phyloP scores from a whole-genome alignment of 83 land plant species.

The Thuja plicata region DNA sequence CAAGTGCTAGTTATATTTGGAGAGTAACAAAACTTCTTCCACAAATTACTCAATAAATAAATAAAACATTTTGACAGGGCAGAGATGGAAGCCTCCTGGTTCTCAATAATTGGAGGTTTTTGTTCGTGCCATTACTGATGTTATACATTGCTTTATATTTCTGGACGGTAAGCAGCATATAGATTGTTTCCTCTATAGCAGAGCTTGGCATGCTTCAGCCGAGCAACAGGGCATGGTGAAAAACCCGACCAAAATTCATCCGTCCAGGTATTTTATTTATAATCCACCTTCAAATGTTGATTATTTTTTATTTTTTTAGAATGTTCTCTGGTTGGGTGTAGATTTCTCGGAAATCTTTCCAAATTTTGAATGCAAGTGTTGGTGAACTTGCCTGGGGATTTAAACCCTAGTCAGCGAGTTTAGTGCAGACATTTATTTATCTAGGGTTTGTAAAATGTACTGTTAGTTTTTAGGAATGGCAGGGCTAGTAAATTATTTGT shows the following conservation, averaged over 20 bases:
- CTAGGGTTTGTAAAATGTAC: neutral
- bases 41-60: too few relatives aligned
- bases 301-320: neutral
- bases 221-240: conserved; percentile 1
- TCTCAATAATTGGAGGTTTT: too few relatives aligned
- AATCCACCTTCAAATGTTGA: too few relatives aligned
- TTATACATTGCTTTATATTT: too few relatives aligned
- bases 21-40: too few relatives aligned
- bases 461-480: neutral
- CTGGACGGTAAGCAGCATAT: too few relatives aligned
- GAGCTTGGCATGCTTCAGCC: too few relatives aligned
- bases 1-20: too few relatives aligned
- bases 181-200: too few relatives aligned
- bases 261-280: neutral
- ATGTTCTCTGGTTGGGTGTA: neutral
- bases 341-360: neutral
- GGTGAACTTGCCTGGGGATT: neutral
- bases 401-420: neutral
- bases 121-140: too few relatives aligned
- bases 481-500: neutral
- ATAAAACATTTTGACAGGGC: too few relatives aligned
- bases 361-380: neutral
- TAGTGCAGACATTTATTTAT: neutral
- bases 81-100: too few relatives aligned
- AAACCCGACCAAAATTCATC: neutral